Conservation (phyloP, 176 grass and related monocot genomes). For the Zoysia pacifica region DNA sequence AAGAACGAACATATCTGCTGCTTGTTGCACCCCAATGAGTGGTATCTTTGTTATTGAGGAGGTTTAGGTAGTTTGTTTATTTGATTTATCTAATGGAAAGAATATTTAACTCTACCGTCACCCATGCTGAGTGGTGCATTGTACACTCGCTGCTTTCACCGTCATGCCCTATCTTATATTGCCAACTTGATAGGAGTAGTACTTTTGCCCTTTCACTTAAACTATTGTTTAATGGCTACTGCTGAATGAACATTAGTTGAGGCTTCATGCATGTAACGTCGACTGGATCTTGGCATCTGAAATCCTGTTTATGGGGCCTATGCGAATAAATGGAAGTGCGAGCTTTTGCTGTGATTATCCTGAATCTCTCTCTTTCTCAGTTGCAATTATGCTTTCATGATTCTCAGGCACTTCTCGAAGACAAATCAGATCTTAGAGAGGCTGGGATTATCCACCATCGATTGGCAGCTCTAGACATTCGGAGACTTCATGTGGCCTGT, state of each 20-base stretch:
- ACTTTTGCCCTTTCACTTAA: slow-evolving; percentile 42
- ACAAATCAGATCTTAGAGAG: slow-evolving; percentile 80
- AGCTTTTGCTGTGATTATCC: background rate
- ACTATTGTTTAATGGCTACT: slow-evolving; percentile 26
- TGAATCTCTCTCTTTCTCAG: background rate
- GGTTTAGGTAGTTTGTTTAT: background rate
- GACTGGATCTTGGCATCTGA: slow-evolving; percentile 29
- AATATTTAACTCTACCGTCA: slow-evolving; percentile 20
- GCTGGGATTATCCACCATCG: slow-evolving; percentile 61
- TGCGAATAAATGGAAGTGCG: slow-evolving; percentile 7
- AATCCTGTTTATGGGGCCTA: slow-evolving; percentile 15
- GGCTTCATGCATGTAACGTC: slow-evolving; percentile 9
- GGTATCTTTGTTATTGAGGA: slow-evolving; percentile 1
- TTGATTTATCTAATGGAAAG: slow-evolving; percentile 19
- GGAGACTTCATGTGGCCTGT: slow-evolving; percentile 37
- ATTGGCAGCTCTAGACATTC: slow-evolving; percentile 74
- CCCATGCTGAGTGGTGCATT: slow-evolving; percentile 4
- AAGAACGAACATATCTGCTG: background rate
- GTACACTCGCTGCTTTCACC: slow-evolving; percentile 21
- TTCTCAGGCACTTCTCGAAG: slow-evolving; percentile 75
- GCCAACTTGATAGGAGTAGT: slow-evolving; percentile 32
- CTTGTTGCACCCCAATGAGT: background rate
- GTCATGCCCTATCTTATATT: slow-evolving; percentile 29
- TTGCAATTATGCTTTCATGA: slow-evolving; percentile 23
- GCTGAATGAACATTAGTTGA: slow-evolving; percentile 1